These are phyloP conservation scores for Coffea canephora DNA, from an alignment of 257 asterid genomes.

Conservation along the genomic window DNA sequence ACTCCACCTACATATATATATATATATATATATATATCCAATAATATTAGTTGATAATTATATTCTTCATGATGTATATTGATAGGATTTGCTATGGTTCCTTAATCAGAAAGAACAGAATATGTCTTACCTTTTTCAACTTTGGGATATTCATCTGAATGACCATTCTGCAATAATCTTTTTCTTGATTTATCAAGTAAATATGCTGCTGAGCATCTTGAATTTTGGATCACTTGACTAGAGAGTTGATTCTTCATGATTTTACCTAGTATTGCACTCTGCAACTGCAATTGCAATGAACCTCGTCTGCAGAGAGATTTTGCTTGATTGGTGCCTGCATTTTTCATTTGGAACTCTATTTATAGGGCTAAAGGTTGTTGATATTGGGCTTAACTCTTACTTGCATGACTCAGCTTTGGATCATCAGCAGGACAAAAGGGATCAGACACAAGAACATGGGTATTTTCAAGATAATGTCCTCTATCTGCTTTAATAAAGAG, in stretches of 20 bases:
- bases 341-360: not conserved
- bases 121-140: not conserved
- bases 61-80: not conserved
- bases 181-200: not conserved
- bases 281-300: not conserved
- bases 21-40: not conserved
- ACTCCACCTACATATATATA: not conserved
- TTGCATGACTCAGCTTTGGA: not conserved
- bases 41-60: not conserved
- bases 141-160: not conserved
- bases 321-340: not conserved
- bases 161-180: not conserved
- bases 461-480: not conserved
- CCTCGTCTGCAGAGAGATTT: not conserved
- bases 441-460: not conserved
- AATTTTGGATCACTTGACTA: not conserved
- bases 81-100: not conserved
- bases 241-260: conserved; percentile 5
- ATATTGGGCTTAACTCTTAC: not conserved
- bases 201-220: conserved; percentile 4
- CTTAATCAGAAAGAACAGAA: not conserved
- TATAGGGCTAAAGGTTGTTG: not conserved
- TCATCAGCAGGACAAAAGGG: not conserved
- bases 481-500: not conserved
- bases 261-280: not conserved